Percentiles rank a stretch among this genome's conserved stretches.
Conservation (phyloP, 2,329 filamentous ascomycete genomes). For the Apiospora aurea region DNA sequence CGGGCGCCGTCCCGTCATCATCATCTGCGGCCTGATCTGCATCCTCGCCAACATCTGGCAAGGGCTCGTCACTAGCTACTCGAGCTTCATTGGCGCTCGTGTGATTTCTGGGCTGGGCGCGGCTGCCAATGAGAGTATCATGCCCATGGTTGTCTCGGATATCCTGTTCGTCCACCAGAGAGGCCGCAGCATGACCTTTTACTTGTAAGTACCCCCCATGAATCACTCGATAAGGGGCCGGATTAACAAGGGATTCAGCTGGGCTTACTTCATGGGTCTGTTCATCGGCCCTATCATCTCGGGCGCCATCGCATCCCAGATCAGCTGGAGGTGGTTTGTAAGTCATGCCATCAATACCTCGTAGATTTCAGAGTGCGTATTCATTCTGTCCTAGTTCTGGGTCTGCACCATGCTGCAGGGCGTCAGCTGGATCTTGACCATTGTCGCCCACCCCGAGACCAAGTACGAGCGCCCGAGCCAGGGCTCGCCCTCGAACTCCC, state of each 20-base stretch:
- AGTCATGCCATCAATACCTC: slow-evolving; percentile 23
- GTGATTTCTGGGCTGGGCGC: slow-evolving; percentile 43
- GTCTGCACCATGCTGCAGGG: slow-evolving; percentile 42
- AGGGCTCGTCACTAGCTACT: slow-evolving; percentile 40
- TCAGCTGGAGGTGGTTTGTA: slow-evolving; percentile 44
- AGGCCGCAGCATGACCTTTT: slow-evolving; percentile 39
- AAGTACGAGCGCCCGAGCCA: slow-evolving; percentile 44
- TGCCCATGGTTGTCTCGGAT: slow-evolving; percentile 45
- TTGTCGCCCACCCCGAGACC: slow-evolving; percentile 40
- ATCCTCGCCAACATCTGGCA: slow-evolving; percentile 43
- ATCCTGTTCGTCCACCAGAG: slow-evolving; percentile 42
- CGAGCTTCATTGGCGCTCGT: slow-evolving; percentile 42
- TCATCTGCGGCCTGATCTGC: slow-evolving; percentile 42
- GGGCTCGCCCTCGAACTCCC: not conserved
- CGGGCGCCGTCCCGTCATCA: slow-evolving; percentile 43
- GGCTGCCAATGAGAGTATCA: slow-evolving; percentile 43
- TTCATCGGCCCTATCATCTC: slow-evolving; percentile 45
- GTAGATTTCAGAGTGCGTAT: not conserved
- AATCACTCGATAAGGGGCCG: not conserved
- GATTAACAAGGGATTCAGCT: slow-evolving; percentile 29
- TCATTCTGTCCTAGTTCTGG: slow-evolving; percentile 37
- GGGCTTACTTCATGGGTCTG: slow-evolving; percentile 43
- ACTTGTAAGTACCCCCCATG: slow-evolving; percentile 34
- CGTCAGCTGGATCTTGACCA: slow-evolving; percentile 38
- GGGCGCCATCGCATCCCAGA: slow-evolving; percentile 40